Conservation (phyloP, 805 yeast species). For the Candida arabinofermentans region DNA sequence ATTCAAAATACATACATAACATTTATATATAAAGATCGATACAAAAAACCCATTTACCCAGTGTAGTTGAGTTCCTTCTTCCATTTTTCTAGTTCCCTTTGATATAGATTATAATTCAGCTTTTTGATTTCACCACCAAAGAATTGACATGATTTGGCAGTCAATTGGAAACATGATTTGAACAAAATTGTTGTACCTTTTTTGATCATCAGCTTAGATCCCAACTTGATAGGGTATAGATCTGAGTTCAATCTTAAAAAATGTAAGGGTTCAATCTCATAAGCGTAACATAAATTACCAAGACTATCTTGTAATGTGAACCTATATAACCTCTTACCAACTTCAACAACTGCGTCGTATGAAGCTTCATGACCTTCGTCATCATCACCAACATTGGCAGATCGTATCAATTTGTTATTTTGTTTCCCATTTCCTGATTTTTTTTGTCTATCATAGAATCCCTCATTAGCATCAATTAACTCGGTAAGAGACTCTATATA, state of each 20-base stretch:
- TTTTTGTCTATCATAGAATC: slow-evolving; percentile 52
- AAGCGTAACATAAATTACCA: slow-evolving; percentile 52
- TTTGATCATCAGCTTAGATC: slow-evolving; percentile 52
- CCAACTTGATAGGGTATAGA: slow-evolving; percentile 42
- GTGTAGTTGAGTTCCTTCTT: slow-evolving; percentile 27
- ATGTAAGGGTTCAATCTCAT: slow-evolving; percentile 50
- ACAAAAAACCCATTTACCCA: too few relatives aligned
- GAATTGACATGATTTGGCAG: slow-evolving; percentile 17
- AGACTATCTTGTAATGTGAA: slow-evolving; percentile 52
- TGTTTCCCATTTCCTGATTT: slow-evolving; percentile 12
- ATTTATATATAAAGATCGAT: too few relatives aligned
- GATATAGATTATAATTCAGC: slow-evolving; percentile 22
- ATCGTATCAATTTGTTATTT: slow-evolving; percentile 36
- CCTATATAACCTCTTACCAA: slow-evolving; percentile 37
- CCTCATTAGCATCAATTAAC: slow-evolving; percentile 52
- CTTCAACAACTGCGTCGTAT: slow-evolving; percentile 2
- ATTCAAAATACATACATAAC: too few relatives aligned
- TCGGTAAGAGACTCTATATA: slow-evolving; percentile 54
- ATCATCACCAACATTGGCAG: slow-evolving; percentile 38
- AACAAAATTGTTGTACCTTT: slow-evolving; percentile 43
- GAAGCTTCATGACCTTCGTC: slow-evolving; percentile 1
- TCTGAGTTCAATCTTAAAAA: slow-evolving; percentile 35
- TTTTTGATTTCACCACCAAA: slow-evolving; percentile 28
- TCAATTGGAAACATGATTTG: slow-evolving; percentile 40
- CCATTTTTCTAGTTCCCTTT: slow-evolving; percentile 37